Percentiles rank a stretch among this genome's conserved stretches.
Conservation (phyloP, 345 rosid species). For the Leavenworthia alabamica region DNA sequence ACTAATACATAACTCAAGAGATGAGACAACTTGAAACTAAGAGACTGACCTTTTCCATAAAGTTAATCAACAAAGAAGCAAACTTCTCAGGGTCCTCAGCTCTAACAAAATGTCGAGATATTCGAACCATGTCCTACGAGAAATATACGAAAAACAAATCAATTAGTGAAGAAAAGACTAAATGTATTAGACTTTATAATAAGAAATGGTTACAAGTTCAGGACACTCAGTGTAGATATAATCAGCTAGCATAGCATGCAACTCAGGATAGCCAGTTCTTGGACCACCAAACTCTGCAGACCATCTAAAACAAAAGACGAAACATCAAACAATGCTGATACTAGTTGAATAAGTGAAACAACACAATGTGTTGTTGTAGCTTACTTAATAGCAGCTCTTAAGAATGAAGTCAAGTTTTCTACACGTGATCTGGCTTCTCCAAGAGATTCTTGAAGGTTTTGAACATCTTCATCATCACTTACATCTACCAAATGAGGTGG, state of each 20-base stretch:
- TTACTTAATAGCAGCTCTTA: constrained; percentile 86
- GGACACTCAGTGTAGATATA: constrained; percentile 83
- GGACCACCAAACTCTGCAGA: constrained; percentile 74
- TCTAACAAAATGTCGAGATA: constrained; percentile 81
- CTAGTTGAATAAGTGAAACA: background rate
- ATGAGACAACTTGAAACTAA: background rate
- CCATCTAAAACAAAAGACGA: constrained; percentile 58
- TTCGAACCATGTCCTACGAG: constrained; percentile 79
- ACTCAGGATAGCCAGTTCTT: constrained; percentile 58
- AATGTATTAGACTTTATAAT: background rate
- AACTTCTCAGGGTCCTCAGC: constrained; percentile 66
- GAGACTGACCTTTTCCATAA: constrained; percentile 76
- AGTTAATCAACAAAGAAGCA: constrained; percentile 64
- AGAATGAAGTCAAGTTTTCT: constrained; percentile 70
- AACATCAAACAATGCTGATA: background rate
- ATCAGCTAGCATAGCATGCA: constrained; percentile 85
- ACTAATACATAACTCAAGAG: background rate
- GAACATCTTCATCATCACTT: constrained; percentile 61
- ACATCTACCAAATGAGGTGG: constrained; percentile 56
- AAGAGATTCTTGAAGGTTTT: constrained; percentile 71
- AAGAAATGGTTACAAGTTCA: constrained; percentile 51
- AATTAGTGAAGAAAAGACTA: background rate
- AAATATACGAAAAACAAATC: constrained; percentile 3
- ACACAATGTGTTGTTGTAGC: constrained; percentile 16
- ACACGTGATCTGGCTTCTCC: constrained; percentile 83